Percentiles rank a stretch among this genome's conserved stretches.
These are phyloP conservation scores for Podaxis mareebaensis DNA, from an alignment of 768 basidiomycete genomes.

Conservation along the genomic window DNA sequence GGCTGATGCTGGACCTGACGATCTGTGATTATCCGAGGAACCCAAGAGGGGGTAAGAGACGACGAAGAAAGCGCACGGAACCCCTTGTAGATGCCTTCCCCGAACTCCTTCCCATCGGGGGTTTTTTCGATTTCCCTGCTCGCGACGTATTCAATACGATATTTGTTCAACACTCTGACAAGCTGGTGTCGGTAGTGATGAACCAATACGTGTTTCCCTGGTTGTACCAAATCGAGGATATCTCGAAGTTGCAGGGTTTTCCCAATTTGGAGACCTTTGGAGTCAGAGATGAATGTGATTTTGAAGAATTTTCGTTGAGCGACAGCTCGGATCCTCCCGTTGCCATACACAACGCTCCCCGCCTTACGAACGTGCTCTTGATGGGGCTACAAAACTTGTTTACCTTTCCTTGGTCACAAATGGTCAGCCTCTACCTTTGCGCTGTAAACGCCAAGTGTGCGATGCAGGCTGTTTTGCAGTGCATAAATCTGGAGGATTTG, in stretches of 20 bases:
- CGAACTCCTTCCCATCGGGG: background rate
- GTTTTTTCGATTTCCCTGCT: background rate
- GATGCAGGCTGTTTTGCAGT: background rate
- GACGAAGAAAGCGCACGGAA: background rate
- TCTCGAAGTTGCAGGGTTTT: background rate
- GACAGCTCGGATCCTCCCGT: background rate
- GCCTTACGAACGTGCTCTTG: background rate
- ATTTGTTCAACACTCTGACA: constrained; percentile 1
- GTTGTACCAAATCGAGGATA: background rate
- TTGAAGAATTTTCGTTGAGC: background rate
- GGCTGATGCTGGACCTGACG: background rate
- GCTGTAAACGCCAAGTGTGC: background rate
- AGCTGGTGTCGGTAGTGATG: background rate
- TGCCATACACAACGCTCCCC: background rate
- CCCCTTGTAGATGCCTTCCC: background rate
- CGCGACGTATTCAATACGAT: constrained; percentile 1
- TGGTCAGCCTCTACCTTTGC: background rate
- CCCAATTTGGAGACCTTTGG: background rate
- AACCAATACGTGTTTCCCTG: background rate
- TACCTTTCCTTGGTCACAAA: background rate
- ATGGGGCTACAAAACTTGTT: background rate
- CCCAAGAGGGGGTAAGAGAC: background rate
- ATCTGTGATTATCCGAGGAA: background rate
- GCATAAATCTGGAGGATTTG: background rate
- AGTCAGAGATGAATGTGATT: background rate